These are phyloP conservation scores for Colletotrichum phormii DNA, from an alignment of 2,329 filamentous ascomycete genomes.

Conservation along the genomic window DNA sequence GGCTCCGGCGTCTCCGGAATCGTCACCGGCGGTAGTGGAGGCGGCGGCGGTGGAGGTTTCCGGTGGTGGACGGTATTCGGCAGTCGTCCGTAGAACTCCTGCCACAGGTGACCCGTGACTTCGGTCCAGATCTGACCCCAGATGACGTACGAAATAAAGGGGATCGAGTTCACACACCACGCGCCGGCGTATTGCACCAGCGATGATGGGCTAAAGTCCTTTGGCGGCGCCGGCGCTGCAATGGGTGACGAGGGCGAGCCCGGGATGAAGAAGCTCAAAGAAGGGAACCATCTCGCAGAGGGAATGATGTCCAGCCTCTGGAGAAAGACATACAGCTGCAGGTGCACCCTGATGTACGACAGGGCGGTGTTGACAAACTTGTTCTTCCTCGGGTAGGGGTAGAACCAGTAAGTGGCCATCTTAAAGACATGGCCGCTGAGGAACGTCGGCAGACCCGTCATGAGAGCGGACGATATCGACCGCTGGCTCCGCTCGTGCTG, in stretches of 20 bases:
- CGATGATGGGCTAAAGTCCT: slow-evolving; percentile 51
- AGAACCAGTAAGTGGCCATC: slow-evolving; percentile 40
- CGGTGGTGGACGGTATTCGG: slow-evolving; percentile 51
- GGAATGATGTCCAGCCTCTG: slow-evolving; percentile 63
- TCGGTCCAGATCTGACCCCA: slow-evolving; percentile 52
- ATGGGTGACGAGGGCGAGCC: slow-evolving; percentile 65
- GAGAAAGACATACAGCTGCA: slow-evolving; percentile 64
- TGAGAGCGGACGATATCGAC: slow-evolving; percentile 47
- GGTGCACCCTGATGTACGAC: slow-evolving; percentile 58
- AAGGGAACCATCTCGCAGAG: slow-evolving; percentile 55
- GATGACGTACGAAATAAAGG: slow-evolving; percentile 60
- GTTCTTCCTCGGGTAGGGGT: slow-evolving; percentile 35
- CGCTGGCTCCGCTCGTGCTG: slow-evolving; percentile 47
- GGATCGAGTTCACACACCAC: slow-evolving; percentile 55
- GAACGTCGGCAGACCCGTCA: slow-evolving; percentile 55
- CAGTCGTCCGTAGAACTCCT: slow-evolving; percentile 51
- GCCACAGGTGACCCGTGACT: slow-evolving; percentile 51
- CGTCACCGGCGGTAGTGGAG: slow-evolving; percentile 37
- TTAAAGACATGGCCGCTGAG: slow-evolving; percentile 48
- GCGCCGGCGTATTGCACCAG: slow-evolving; percentile 57
- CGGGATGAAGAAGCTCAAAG: slow-evolving; percentile 63
- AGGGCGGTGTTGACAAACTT: slow-evolving; percentile 39
- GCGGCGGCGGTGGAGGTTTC: slow-evolving; percentile 39
- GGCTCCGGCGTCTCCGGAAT: slow-evolving; percentile 15
- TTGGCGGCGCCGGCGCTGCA: slow-evolving; percentile 55